These are phyloP conservation scores for Dryas integrifolia DNA, from an alignment of 331 rosid genomes.

Conservation along the genomic window DNA sequence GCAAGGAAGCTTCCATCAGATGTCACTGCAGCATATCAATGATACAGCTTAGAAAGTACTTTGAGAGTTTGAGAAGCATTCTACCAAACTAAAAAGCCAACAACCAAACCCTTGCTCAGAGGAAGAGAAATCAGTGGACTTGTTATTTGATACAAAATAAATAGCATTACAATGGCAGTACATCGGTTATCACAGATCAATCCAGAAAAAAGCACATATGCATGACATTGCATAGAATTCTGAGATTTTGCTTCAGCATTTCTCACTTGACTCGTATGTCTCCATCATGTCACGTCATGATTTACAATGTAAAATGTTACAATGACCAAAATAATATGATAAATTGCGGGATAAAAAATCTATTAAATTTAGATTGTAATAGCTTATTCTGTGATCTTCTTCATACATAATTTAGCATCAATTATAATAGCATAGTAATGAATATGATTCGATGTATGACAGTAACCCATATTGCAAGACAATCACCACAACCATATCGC, in stretches of 20 bases:
- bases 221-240: neutral
- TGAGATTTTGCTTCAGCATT: neutral
- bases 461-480: too few species aligned
- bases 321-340: too few species aligned
- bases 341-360: too few species aligned
- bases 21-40: slow-evolving; percentile 64
- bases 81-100: neutral
- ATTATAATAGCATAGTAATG: too few species aligned
- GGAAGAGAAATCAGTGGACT: neutral
- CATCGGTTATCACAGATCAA: neutral
- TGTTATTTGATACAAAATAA: slow-evolving; percentile 10
- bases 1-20: slow-evolving; percentile 95
- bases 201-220: neutral
- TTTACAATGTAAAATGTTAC: too few species aligned
- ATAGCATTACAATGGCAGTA: slow-evolving; percentile 21
- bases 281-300: neutral
- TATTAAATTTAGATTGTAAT: too few species aligned
- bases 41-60: slow-evolving; percentile 7
- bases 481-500: too few species aligned
- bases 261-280: neutral
- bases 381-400: too few species aligned
- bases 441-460: too few species aligned
- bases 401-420: too few species aligned
- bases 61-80: neutral
- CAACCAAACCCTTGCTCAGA: neutral